Conservation (phyloP, 192 early-diverging fungal genomes). For the Rhizoclosmatium globosum region DNA sequence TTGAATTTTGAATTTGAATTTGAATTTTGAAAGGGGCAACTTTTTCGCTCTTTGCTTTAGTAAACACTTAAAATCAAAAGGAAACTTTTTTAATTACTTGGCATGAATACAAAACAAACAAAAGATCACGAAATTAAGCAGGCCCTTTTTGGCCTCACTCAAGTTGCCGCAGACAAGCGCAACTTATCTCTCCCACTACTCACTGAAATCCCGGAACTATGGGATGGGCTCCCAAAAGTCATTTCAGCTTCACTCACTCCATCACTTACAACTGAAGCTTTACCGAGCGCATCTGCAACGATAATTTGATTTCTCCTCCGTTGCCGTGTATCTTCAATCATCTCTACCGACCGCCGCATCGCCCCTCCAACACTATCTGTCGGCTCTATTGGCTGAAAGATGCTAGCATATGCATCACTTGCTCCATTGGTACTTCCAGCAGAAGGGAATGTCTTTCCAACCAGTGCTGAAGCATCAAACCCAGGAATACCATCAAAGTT, state of each 20-base stretch:
- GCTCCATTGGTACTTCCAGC: no score
- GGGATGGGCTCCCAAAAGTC: slow-evolving; percentile 13
- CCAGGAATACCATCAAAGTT: background rate
- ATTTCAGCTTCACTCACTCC: background rate
- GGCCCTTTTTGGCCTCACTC: no score
- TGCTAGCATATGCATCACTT: background rate
- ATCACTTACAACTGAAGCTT: background rate
- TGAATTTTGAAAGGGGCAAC: no score
- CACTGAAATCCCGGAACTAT: slow-evolving; percentile 5
- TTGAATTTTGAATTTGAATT: no score
- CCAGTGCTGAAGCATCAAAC: background rate
- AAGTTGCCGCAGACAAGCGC: no score
- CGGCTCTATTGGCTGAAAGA: background rate
- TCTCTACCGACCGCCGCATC: background rate
- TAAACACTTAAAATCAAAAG: no score
- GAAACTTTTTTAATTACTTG: no score
- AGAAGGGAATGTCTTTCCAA: background rate
- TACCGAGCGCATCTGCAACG: background rate
- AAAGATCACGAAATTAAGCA: no score
- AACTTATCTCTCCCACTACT: slow-evolving; percentile 1
- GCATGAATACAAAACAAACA: no score
- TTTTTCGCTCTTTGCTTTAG: no score
- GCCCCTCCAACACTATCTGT: background rate
- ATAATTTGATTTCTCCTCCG: background rate
- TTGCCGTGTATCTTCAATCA: slow-evolving; percentile 9